These are phyloP conservation scores for Cladosporium sp. DNA, from an alignment of 2,329 filamentous ascomycete species.

Conservation along the genomic window DNA sequence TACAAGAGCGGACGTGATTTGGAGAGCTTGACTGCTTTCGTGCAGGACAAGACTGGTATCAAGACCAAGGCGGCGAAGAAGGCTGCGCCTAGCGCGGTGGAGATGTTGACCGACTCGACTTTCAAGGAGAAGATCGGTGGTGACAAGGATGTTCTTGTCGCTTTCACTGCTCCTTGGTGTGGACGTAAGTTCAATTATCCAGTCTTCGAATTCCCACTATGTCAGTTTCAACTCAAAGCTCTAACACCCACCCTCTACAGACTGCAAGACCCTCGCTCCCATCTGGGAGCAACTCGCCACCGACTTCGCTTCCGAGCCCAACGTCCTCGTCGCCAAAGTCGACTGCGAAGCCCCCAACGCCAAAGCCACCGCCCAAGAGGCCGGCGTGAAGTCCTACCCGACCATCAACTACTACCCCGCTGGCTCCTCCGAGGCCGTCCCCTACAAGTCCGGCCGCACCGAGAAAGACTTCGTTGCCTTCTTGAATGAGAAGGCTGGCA, in stretches of 20 bases:
- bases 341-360: conserved; percentile 85
- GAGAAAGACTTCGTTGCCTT: conserved; percentile 75
- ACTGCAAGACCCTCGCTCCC: conserved; percentile 94
- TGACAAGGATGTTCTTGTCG: conserved; percentile 87
- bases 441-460: conserved; percentile 70
- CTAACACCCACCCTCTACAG: conserved; percentile 43
- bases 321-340: conserved; percentile 87
- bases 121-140: conserved; percentile 76
- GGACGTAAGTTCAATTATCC: conserved; percentile 67
- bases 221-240: background rate
- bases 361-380: conserved; percentile 70
- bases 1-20: conserved; percentile 85
- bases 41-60: conserved; percentile 80
- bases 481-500: conserved; percentile 85
- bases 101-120: conserved; percentile 71
- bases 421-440: conserved; percentile 66
- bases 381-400: conserved; percentile 81
- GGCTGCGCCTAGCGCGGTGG: conserved; percentile 67
- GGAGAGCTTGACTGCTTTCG: conserved; percentile 75
- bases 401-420: conserved; percentile 98
- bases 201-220: background rate
- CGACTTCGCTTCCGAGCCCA: conserved; percentile 72
- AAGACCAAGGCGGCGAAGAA: conserved; percentile 69
- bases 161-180: conserved; percentile 98
- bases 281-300: conserved; percentile 81